These are phyloP conservation scores for Alternaria consortialis DNA, from an alignment of 2,329 filamentous ascomycete species.

Conservation along the genomic window DNA sequence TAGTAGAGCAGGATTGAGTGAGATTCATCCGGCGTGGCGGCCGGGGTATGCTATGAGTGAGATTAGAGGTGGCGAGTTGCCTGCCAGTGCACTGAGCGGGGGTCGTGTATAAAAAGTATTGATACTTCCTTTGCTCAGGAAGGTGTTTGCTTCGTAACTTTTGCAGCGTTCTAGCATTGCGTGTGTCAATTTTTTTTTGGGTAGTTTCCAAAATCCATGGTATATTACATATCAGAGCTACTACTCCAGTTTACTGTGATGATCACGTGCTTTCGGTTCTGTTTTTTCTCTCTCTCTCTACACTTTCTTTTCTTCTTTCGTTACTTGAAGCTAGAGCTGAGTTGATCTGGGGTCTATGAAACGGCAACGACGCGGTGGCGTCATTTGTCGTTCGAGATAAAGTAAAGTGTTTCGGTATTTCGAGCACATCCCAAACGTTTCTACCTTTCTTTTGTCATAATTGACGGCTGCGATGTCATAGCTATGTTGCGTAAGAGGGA, in stretches of 20 bases:
- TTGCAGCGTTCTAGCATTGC: slow-evolving; percentile 6
- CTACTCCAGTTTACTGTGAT: neutral
- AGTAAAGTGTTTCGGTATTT: neutral
- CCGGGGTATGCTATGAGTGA: slow-evolving; percentile 45
- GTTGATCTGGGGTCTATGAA: neutral
- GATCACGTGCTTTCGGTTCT: neutral
- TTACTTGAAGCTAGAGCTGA: neutral
- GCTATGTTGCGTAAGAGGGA: neutral
- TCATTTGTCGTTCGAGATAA: neutral
- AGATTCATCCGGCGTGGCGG: slow-evolving; percentile 51
- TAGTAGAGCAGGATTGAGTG: slow-evolving; percentile 36
- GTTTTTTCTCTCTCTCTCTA: neutral
- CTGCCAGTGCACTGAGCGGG: neutral
- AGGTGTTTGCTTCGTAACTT: no score
- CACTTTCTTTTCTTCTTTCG: neutral
- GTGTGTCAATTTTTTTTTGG: neutral
- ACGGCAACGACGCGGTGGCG: neutral
- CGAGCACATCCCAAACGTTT: neutral
- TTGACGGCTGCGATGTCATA: neutral
- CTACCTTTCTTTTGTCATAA: neutral
- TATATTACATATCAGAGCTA: neutral
- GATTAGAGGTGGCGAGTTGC: slow-evolving; percentile 27
- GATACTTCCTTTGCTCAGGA: no score
- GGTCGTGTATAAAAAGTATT: neutral
- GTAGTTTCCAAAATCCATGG: no score